Evolutionary conservation across 1,284 basidiomycete genomes (phyloP).

Genomic region (Ustilago xerochloae): DNA sequence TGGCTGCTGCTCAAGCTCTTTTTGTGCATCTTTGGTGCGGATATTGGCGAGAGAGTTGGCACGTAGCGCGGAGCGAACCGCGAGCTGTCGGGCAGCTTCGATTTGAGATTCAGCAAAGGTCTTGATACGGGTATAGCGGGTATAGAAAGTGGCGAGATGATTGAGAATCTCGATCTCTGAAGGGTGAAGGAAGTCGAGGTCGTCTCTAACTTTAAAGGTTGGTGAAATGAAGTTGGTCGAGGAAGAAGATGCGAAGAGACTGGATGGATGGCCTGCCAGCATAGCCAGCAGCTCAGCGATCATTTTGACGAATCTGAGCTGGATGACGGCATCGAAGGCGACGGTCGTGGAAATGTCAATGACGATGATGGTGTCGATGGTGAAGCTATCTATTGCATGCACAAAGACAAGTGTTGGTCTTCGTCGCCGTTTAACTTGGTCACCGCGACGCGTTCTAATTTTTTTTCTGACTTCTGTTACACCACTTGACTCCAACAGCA

Average conservation of each 20-base stretch:
- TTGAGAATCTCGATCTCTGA: constrained; percentile 46
- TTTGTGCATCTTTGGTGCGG: constrained; percentile 13
- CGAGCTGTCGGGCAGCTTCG: constrained; percentile 36
- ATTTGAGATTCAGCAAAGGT: constrained; percentile 39
- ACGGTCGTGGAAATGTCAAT: background rate
- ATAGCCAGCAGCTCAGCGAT: constrained; percentile 50
- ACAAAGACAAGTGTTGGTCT: constrained; percentile 34
- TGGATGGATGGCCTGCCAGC: constrained; percentile 51
- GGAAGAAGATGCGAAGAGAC: constrained; percentile 46
- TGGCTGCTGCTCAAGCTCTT: constrained; percentile 29
- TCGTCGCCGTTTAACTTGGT: background rate
- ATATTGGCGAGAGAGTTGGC: constrained; percentile 33
- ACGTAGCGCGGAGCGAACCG: constrained; percentile 36
- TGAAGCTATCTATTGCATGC: background rate
- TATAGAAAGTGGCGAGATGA: constrained; percentile 39
- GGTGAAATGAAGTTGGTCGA: background rate
- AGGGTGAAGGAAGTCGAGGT: constrained; percentile 41
- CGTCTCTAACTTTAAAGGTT: constrained; percentile 32
- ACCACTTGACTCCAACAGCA: background rate
- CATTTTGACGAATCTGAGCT: constrained; percentile 10
- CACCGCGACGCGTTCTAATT: constrained; percentile 33
- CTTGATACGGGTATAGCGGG: constrained; percentile 42
- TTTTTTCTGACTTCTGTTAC: constrained; percentile 6
- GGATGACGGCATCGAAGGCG: background rate
- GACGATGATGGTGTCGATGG: background rate